These are phyloP conservation scores for Fusarium nematophilum DNA, from an alignment of 2,329 filamentous ascomycete species.

Conservation along the genomic window DNA sequence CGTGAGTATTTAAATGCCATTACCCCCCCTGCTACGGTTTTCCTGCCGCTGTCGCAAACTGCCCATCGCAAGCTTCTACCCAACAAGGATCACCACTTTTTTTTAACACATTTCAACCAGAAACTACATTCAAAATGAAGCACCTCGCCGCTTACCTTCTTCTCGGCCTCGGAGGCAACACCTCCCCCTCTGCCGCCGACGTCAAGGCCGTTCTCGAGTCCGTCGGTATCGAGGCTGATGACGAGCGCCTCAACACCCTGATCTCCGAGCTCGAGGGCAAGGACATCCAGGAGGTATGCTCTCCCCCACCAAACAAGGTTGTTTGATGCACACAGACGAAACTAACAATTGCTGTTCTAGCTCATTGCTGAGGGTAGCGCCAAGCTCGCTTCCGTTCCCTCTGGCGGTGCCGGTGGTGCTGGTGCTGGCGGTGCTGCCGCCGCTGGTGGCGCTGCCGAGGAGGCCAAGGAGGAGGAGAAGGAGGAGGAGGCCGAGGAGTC, in stretches of 20 bases:
- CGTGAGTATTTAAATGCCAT: constrained; percentile 49
- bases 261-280: constrained; percentile 92
- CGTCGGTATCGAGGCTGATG: constrained; percentile 94
- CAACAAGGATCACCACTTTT: constrained; percentile 33
- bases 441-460: constrained; percentile 74
- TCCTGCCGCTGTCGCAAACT: constrained; percentile 8
- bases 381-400: constrained; percentile 98
- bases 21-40: background rate
- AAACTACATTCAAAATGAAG: constrained; percentile 86
- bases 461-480: constrained; percentile 87
- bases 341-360: constrained; percentile 60
- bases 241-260: constrained; percentile 86
- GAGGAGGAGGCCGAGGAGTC: constrained; percentile 68
- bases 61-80: background rate
- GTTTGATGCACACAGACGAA: background rate
- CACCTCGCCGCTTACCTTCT: constrained; percentile 99
- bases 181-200: constrained; percentile 84
- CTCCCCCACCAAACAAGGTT: background rate
- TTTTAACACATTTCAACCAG: constrained; percentile 42
- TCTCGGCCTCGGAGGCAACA: constrained; percentile 92
- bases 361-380: constrained; percentile 88
- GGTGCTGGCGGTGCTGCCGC: constrained; percentile 74
- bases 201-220: constrained; percentile 90
- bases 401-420: constrained; percentile 84
- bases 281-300: constrained; percentile 88